Percentiles rank a stretch among this genome's conserved stretches.
These are phyloP conservation scores for Mortierella alpina DNA, from an alignment of 192 early-diverging fungal genomes.

Conservation along the genomic window DNA sequence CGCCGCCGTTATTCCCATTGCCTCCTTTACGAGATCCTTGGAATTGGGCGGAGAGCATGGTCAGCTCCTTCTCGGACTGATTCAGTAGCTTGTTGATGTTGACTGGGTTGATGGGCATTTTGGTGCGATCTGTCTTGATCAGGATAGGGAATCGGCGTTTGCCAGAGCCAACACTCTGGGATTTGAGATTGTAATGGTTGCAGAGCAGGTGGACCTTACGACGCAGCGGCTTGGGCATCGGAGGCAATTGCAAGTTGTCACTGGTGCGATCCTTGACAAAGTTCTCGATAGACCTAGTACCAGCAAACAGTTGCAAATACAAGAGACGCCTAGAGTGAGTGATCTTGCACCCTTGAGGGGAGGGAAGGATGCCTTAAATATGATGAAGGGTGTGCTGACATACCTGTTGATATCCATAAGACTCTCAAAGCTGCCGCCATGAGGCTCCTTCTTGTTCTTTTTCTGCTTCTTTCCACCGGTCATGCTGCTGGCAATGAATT, in stretches of 20 bases:
- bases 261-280: slow-evolving; percentile 35
- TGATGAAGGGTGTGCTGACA: not conserved
- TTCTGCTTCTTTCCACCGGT: slow-evolving; percentile 21
- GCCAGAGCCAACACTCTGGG: slow-evolving; percentile 59
- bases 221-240: slow-evolving; percentile 56
- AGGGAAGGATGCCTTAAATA: not conserved
- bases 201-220: slow-evolving; percentile 60
- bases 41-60: slow-evolving; percentile 28
- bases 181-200: slow-evolving; percentile 58
- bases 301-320: not conserved
- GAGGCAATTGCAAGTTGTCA: slow-evolving; percentile 54
- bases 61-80: slow-evolving; percentile 50
- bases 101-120: slow-evolving; percentile 55
- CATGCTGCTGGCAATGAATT: slow-evolving; percentile 13
- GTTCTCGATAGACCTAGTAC: slow-evolving; percentile 28
- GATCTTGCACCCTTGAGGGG: not conserved
- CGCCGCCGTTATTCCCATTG: slow-evolving; percentile 3
- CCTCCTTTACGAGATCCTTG: slow-evolving; percentile 38
- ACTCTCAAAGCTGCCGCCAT: slow-evolving; percentile 33
- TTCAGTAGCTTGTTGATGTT: slow-evolving; percentile 53
- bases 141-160: slow-evolving; percentile 49
- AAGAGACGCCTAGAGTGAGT: not conserved
- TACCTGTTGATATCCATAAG: slow-evolving; percentile 44
- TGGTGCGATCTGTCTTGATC: slow-evolving; percentile 58
- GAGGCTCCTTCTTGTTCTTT: slow-evolving; percentile 41